Evolutionary conservation across 257 asterid species (phyloP), one percentile per base, ranked within the genome.

Genomic region (Nicotiana knightiana): DNA sequence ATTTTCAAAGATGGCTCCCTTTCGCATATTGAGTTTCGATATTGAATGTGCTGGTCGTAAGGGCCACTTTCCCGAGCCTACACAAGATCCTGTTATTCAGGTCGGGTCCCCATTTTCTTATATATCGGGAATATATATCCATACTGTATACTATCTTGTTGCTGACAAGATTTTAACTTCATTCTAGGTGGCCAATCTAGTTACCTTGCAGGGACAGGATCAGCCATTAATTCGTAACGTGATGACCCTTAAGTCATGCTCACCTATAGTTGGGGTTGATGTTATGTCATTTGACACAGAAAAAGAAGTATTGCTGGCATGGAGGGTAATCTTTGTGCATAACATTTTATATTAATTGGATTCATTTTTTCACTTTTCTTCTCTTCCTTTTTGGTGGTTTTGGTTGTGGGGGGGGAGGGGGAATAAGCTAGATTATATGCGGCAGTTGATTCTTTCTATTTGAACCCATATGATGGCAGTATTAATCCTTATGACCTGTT

Each of bases 21-120:
- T 96, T 88, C 97, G 99, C 84, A 89, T 96, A 88, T 86, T 96
- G 82, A 96, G 99, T 89, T 96, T 96, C 84, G 99, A 96, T 89
- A 96, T 96, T 61, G 99, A 96, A 86, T 96, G 99, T 61, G 97
- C 99, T 87, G 99, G 99, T 77, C 97, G 99, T 81, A 96, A 96
- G 90, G 99, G 99, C 43, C 96, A 77, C 84, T 96, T 96, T 82
- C 99, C 99, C 12, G 99, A 96, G 88, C 98, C 99, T 83, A 92
- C 90, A 76, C 97, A 96, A 37, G 99, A 96, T 89, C 99, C 99
- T 87, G 98, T 96, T 67, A 96, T 96, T 86, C 99, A 96, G 97
- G 99, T 94, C 84, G 12, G 37, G 55, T 37, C 21, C 71, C 53
- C 54, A 15, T 46, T 18, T 33, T 76, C 24, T 70, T 70, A 57